Evolutionary conservation across 768 basidiomycete genomes (phyloP).

Genomic region (Favolaschia claudopus): DNA sequence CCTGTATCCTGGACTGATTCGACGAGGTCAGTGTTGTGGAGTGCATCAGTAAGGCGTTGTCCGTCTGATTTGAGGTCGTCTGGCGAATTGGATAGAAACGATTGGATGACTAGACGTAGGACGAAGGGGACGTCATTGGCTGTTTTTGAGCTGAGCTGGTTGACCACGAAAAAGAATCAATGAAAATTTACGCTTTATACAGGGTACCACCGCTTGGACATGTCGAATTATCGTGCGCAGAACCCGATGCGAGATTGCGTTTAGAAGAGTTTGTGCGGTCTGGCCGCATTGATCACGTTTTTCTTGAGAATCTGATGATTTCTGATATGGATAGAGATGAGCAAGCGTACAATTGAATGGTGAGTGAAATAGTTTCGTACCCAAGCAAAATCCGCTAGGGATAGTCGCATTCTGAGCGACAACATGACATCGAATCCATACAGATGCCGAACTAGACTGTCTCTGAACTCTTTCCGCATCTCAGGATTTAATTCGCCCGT

Average conservation of each 20-base stretch:
- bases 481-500: conserved; percentile 41
- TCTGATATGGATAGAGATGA: no score
- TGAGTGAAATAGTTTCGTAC: no score
- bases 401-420: conserved; percentile 62
- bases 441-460: conserved; percentile 61
- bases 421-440: conserved; percentile 68
- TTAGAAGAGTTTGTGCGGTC: conserved; percentile 59
- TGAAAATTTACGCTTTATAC: conserved; percentile 53
- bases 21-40: conserved; percentile 31
- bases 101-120: conserved; percentile 65
- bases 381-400: conserved; percentile 59
- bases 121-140: conserved; percentile 73
- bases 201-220: conserved; percentile 51
- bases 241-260: conserved; percentile 59
- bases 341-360: no score
- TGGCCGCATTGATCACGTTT: conserved; percentile 55
- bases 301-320: conserved; percentile 52
- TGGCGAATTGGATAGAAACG: conserved; percentile 58
- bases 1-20: conserved; percentile 45
- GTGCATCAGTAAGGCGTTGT: conserved; percentile 35
- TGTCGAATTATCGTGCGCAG: conserved; percentile 66
- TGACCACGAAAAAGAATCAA: neutral
- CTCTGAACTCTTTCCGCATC: conserved; percentile 53
- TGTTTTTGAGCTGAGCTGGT: conserved; percentile 34
- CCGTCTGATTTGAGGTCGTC: conserved; percentile 47